These are phyloP conservation scores for Candida peoriensis DNA, from an alignment of 805 yeast species.

Conservation along the genomic window DNA sequence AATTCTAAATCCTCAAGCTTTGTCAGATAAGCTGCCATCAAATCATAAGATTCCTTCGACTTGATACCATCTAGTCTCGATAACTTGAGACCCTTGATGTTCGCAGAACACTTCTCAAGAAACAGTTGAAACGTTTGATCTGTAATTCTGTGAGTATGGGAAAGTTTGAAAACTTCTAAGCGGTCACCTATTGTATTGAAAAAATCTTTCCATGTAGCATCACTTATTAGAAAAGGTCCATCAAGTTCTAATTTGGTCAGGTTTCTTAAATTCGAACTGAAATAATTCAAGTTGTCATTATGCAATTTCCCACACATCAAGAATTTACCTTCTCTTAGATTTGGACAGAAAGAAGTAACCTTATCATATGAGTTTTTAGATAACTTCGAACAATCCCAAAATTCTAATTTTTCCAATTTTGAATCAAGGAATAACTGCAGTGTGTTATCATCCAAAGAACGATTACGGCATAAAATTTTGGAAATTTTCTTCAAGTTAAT, in stretches of 20 bases:
- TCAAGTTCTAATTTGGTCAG: slow-evolving; percentile 60
- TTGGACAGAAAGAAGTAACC: slow-evolving; percentile 77
- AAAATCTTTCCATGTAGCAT: slow-evolving; percentile 70
- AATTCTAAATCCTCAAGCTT: slow-evolving; percentile 56
- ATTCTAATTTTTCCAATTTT: slow-evolving; percentile 49
- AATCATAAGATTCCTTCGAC: slow-evolving; percentile 49
- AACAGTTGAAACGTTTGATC: slow-evolving; percentile 59
- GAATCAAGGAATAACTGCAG: slow-evolving; percentile 68
- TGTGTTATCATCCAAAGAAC: slow-evolving; percentile 73
- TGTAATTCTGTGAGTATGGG: slow-evolving; percentile 80
- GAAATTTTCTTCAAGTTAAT: slow-evolving; percentile 67
- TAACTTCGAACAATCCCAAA: slow-evolving; percentile 91
- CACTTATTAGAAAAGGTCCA: slow-evolving; percentile 86
- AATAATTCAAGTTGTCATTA: slow-evolving; percentile 66
- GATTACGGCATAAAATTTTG: slow-evolving; percentile 71
- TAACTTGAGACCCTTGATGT: slow-evolving; percentile 52
- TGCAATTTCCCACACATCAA: slow-evolving; percentile 93
- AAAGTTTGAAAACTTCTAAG: slow-evolving; percentile 54
- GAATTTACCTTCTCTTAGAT: slow-evolving; percentile 57
- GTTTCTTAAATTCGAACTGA: slow-evolving; percentile 49
- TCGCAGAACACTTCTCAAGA: slow-evolving; percentile 54
- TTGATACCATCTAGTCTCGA: slow-evolving; percentile 70
- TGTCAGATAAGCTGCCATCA: slow-evolving; percentile 59
- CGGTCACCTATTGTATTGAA: slow-evolving; percentile 54
- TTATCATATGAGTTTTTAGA: slow-evolving; percentile 58